These are phyloP conservation scores for Cichorium intybus DNA, from an alignment of 140 eudicot species.

Conservation along the genomic window DNA sequence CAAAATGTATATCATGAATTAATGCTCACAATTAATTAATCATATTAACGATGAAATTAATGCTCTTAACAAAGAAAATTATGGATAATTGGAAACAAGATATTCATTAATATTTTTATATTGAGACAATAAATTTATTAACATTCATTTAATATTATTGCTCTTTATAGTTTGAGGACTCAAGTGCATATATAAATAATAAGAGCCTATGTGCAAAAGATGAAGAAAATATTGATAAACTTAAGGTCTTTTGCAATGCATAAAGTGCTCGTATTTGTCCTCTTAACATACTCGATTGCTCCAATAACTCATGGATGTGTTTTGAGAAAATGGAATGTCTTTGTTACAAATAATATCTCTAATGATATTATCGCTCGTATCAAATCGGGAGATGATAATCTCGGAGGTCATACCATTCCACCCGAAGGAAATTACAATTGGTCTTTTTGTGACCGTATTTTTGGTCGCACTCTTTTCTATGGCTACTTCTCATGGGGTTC, in stretches of 20 bases:
- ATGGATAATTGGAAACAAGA: too few species aligned
- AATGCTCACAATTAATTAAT: too few species aligned
- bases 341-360: not conserved
- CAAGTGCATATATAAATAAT: too few species aligned
- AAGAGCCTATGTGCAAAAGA: too few species aligned
- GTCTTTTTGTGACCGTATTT: not conserved
- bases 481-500: not conserved
- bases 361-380: not conserved
- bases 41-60: too few species aligned
- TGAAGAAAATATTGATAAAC: not conserved
- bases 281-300: not conserved
- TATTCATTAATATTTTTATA: too few species aligned
- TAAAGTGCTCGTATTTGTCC: not conserved
- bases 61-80: too few species aligned
- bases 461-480: not conserved
- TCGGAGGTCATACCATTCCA: slow-evolving; percentile 8
- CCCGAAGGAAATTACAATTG: not conserved
- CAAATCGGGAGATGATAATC: not conserved
- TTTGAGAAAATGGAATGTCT: not conserved
- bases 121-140: too few species aligned
- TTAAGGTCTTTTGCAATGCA: not conserved
- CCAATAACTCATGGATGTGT: not conserved
- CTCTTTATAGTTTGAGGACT: too few species aligned
- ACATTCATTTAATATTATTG: too few species aligned
- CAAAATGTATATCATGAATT: too few species aligned